These are phyloP conservation scores for Botrytis cinerea DNA, from an alignment of 2,329 filamentous ascomycete species.

Conservation along the genomic window DNA sequence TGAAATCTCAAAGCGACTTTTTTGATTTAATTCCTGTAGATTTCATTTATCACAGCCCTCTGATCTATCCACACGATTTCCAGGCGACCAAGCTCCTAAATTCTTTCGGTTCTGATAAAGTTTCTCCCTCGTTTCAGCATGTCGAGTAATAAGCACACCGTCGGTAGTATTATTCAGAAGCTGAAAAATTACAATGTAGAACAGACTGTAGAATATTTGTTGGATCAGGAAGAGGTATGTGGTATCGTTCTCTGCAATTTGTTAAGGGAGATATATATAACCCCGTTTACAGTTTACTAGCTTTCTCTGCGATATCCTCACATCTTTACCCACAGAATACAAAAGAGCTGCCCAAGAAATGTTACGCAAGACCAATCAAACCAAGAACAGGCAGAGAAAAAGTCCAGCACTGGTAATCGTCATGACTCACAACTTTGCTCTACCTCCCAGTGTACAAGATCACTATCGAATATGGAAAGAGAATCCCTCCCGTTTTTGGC, in stretches of 20 bases:
- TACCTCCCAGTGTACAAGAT: background rate
- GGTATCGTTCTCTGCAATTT: background rate
- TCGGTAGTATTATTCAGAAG: background rate
- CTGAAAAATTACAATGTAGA: background rate
- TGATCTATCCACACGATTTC: background rate
- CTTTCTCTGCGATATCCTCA: background rate
- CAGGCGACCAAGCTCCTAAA: background rate
- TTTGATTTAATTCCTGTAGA: background rate
- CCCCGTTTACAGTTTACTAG: background rate
- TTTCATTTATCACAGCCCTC: background rate
- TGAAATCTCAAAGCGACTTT: background rate
- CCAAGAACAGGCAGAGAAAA: background rate
- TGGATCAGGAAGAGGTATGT: background rate
- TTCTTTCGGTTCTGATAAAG: background rate
- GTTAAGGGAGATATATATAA: background rate
- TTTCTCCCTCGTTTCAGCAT: background rate
- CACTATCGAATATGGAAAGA: conserved; percentile 3
- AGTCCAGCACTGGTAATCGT: background rate
- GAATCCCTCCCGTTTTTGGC: conserved; percentile 5
- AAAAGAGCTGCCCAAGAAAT: background rate
- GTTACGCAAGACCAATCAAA: background rate
- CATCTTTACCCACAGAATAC: background rate
- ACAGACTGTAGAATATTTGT: background rate
- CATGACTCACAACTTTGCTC: background rate
- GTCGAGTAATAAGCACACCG: background rate